Base-by-base conservation (phyloP, 179 eudicot genomes). In the Beta lomatogona region DNA sequence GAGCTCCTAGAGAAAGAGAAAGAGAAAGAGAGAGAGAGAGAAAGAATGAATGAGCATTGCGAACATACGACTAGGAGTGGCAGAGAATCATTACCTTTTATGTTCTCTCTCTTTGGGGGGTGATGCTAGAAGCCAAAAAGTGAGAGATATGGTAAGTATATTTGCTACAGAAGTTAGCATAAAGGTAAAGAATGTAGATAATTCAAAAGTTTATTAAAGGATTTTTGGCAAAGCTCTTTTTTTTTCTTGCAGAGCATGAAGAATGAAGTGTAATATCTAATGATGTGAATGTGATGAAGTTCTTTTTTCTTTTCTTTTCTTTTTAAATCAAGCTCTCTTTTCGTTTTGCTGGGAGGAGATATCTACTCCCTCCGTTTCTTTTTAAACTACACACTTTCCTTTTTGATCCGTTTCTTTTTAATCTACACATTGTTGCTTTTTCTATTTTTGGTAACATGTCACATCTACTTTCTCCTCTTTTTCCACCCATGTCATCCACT, bases 151-250 rank as follows among this genome's bases (percentile, higher is more conserved):
- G 75, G 52, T 75, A 83, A 76, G 81, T 80, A 85, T 85, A 77
- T 79, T 82, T 85, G 85, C 67, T 76, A 60, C 63, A 80, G 72
- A 83, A 83, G 83, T 80, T 61, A 80, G 55, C 83, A 83, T 75
- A 83, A 83, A 83, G 83, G 41, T 36, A 36, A 36, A 36, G 41
- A 36, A 36, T 36, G 41, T 36, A 36, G 41, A 36, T 36, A 36
- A 36, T 71, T n/a, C n/a, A 57, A 79, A 79, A 79, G 80, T 57
- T 73, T 46, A 21, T 21, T 9, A 63, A 63, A 63, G 67, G 59
- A 16, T 9, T 74, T 79, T 83, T 70, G 44, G 21, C 55, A 60
- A 77, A 60, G 6, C 18, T 70, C 31, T 36, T 36, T 36, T 36
- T 36, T 73, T 53, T 45, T 79, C 79, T 79, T 78, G 67, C 76